A percentile compares a stretch with the other conserved stretches of the same genome.
These are phyloP conservation scores for Fusarium hostae DNA, from an alignment of 2,329 filamentous ascomycete species.

Conservation along the genomic window DNA sequence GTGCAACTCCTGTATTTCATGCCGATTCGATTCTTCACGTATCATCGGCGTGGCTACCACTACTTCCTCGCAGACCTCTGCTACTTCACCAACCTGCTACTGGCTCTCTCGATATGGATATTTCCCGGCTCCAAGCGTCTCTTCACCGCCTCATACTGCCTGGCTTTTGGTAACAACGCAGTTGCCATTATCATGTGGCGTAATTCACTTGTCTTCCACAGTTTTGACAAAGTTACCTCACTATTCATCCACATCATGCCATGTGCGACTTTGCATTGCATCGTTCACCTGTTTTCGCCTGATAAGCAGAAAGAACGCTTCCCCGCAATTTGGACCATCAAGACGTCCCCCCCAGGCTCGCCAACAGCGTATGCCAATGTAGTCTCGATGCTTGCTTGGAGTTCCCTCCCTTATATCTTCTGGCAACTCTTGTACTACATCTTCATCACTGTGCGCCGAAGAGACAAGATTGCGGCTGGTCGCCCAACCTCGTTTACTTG, in stretches of 20 bases:
- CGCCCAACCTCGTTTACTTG: slow-evolving; percentile 97
- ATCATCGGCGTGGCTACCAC: slow-evolving; percentile 91
- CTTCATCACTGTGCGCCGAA: slow-evolving; percentile 92
- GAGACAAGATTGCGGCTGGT: slow-evolving; percentile 94
- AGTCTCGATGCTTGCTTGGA: slow-evolving; percentile 90
- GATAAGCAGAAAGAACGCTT: slow-evolving; percentile 76
- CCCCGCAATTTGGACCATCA: slow-evolving; percentile 87
- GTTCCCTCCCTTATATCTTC: slow-evolving; percentile 87
- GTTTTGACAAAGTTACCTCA: slow-evolving; percentile 96
- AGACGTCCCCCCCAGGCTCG: slow-evolving; percentile 73
- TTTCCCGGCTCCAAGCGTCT: slow-evolving; percentile 92
- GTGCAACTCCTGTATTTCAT: slow-evolving; percentile 91
- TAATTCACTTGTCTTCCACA: slow-evolving; percentile 98
- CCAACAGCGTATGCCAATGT: slow-evolving; percentile 82
- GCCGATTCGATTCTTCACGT: slow-evolving; percentile 93
- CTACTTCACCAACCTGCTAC: slow-evolving; percentile 95
- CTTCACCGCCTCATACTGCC: slow-evolving; percentile 90
- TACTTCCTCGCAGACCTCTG: slow-evolving; percentile 98
- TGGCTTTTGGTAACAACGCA: slow-evolving; percentile 96
- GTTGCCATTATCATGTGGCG: slow-evolving; percentile 99
- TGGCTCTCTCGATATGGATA: slow-evolving; percentile 85
- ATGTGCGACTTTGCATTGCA: slow-evolving; percentile 89
- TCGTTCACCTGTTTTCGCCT: slow-evolving; percentile 82
- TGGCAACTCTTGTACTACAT: slow-evolving; percentile 97
- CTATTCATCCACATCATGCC: slow-evolving; percentile 99